Conservation (phyloP, 2,329 filamentous ascomycete species). For the Cordyceps cicadae region DNA sequence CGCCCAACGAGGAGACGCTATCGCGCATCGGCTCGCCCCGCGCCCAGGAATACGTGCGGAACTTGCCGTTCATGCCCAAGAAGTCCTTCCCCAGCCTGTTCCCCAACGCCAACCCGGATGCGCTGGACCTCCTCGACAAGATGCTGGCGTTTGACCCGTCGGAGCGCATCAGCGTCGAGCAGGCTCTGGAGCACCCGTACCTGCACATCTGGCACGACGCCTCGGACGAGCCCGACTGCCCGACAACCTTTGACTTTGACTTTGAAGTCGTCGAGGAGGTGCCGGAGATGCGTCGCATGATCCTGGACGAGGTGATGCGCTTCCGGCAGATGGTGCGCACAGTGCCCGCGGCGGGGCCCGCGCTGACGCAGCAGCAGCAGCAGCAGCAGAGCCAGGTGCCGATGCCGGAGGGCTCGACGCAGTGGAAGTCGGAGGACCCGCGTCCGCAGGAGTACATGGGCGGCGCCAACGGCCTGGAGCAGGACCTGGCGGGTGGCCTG, state of each 20-base stretch:
- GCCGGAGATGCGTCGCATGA: conserved; percentile 91
- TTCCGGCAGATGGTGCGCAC: conserved; percentile 63
- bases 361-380: conserved; percentile 29
- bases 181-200: conserved; percentile 93
- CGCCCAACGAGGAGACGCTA: conserved; percentile 90
- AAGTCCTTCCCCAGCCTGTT: conserved; percentile 82
- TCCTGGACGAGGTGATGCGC: conserved; percentile 82
- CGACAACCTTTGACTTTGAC: conserved; percentile 92
- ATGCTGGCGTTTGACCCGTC: conserved; percentile 98
- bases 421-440: conserved; percentile 54
- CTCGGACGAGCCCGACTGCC: conserved; percentile 88
- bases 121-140: conserved; percentile 86
- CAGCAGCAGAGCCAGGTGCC: conserved; percentile 38
- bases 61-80: conserved; percentile 91
- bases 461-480: conserved; percentile 45
- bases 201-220: conserved; percentile 98
- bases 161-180: conserved; percentile 85
- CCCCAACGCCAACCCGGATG: conserved; percentile 90
- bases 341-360: conserved; percentile 31
- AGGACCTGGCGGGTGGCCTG: conserved; percentile 51
- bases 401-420: conserved; percentile 40
- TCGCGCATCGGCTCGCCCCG: conserved; percentile 89
- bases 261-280: conserved; percentile 98
- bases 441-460: conserved; percentile 50
- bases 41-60: conserved; percentile 96